Evolutionary conservation across 495 filamentous ascomycete genomes (phyloP), one percentile per base, ranked within the genome.

Genomic region (Margaritispora aquatica): DNA sequence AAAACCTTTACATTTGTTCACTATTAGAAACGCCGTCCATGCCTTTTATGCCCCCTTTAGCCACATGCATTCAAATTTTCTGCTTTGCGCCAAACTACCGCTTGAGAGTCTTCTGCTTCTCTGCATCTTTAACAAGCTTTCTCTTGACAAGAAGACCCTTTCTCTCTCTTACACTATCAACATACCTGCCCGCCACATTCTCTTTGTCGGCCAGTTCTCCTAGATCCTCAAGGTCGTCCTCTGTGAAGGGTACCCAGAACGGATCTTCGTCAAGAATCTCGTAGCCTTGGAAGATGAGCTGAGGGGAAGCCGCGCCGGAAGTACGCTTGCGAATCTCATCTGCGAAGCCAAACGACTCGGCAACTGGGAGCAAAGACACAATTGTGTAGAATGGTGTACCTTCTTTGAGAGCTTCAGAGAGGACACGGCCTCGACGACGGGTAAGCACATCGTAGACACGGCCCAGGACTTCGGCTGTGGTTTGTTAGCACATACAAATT

Each of bases 91-190:
- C 38, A 19, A 21, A 11, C 62, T 81, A 97, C 77, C 90, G 82
- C 85, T 98, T 98, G 73, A 98, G 70, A 23, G 90, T 97, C 87
- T 96, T 97, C 80, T 97, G 94, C 84, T 97, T 97, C 84, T 96
- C 90, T 22, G 92, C 94, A 82, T 91, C 86, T 59, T 77, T 83
- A 65, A 96, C 89, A 70, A 90, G 76, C 77, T 87, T 88, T 65
- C 83, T 77, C 75, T 84, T 81, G 15, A 98, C 86, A 66, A 92
- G 74, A 75, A 97, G 64, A 0, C 94, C 94, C 82, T 98, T 98
- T 59, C 90, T 74, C 57, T 69, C 75, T 61, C 94, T 76, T 21
- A 98, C 94, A 9, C 79, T 75, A 73, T 98, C 95, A 86, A 97
- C 89, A 76, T 96, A 97, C 71, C 86, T 75, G 82, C 92, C 97